Base-by-base conservation (phyloP, 2,329 filamentous ascomycete species). In the Rhinocladiella mackenziei region DNA sequence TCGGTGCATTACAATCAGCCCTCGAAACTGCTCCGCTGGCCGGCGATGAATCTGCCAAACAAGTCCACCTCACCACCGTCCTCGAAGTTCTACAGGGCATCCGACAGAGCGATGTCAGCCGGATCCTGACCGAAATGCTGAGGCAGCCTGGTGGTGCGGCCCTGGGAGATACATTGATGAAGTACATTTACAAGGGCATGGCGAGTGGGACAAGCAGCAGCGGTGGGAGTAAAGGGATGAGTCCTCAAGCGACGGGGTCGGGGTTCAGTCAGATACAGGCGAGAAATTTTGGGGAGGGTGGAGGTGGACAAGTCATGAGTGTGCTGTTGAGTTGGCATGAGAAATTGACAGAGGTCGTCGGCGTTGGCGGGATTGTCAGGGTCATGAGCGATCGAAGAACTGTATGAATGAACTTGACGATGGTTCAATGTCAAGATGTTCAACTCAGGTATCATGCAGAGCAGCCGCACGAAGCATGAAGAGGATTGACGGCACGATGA, bases 261-360 rank as follows among this genome's bases (percentile, higher is more conserved):
- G 55, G 55, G 5, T 96, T 96, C 71, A 89, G 85, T 60, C 91
- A 96, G 68, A 78, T 91, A 49, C 73, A 76, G 57, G 61, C 66
- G 37, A 69, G 78, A 39, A 68, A 72, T 56, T 68, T 77, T 49
- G 75, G 76, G 41, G 78, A 76, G 32, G 79, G 81, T 46, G 84
- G 86, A 34, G 83, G 87, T 51, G 86, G 87, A 25, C 83, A 89
- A 45, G 85, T 84, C 41, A 97, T 97, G 92, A 97, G 92, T 63
- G 92, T 98, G 39, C 67, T 98, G 63, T 73, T 98, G 56, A 96
- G 89, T 69, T 98, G 92, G 92, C 92, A 98, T 64, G 92, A 98
- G 74, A 98, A 96, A 77, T 78, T 96, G 51, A 88, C 97, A 3
- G 92, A 98, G 61, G 82, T 96, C 60, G 87, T 89, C 26, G 92